Percentiles rank a stretch among this genome's conserved stretches.
These are phyloP conservation scores for Macrocybe gigantea DNA, from an alignment of 768 basidiomycete genomes.

Conservation along the genomic window DNA sequence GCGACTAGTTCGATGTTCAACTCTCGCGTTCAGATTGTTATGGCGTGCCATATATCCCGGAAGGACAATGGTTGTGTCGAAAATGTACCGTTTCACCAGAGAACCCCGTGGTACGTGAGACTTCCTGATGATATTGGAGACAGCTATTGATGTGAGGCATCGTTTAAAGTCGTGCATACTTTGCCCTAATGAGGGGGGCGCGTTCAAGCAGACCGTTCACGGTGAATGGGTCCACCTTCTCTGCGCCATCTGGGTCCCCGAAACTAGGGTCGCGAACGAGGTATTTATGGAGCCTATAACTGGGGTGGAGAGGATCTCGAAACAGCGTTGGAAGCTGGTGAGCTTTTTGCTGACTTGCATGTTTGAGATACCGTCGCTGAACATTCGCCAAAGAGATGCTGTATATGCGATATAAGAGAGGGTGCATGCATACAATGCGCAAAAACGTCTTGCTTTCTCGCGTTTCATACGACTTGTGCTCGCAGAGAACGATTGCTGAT, in stretches of 20 bases:
- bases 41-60: conserved; percentile 97
- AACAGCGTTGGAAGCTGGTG: conserved; percentile 92
- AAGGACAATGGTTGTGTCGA: conserved; percentile 98
- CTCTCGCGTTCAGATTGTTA: conserved; percentile 72
- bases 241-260: conserved; percentile 97
- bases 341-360: conserved; percentile 18
- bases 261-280: conserved; percentile 87
- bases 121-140: too few relatives aligned
- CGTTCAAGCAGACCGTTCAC: conserved; percentile 92
- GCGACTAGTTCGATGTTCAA: background rate
- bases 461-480: conserved; percentile 94
- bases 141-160: too few relatives aligned
- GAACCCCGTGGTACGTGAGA: conserved; percentile 75
- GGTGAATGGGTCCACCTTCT: conserved; percentile 96
- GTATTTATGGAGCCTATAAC: conserved; percentile 99
- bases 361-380: background rate
- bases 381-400: conserved; percentile 34
- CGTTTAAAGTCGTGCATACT: conserved; percentile 75
- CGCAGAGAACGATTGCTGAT: conserved; percentile 78
- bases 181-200: conserved; percentile 95
- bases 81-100: conserved; percentile 99
- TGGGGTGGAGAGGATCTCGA: conserved; percentile 81
- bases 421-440: conserved; percentile 97
- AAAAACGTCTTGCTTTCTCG: conserved; percentile 83
- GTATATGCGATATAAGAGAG: conserved; percentile 36